Conservation (phyloP, 2,329 filamentous ascomycete genomes). For the Alternaria arborescens region DNA sequence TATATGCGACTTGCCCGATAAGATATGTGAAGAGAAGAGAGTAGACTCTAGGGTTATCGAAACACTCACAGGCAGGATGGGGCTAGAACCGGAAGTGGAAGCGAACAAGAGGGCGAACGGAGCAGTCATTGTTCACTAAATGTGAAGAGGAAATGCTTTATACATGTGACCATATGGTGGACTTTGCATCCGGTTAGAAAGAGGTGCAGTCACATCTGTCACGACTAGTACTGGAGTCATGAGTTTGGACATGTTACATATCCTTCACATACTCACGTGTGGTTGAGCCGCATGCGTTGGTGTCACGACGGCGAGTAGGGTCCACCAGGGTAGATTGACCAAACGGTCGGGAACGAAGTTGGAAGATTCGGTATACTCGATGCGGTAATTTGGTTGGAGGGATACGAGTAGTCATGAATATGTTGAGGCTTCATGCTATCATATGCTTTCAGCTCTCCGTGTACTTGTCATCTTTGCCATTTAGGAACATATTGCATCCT, state of each 20-base stretch:
- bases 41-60: background rate
- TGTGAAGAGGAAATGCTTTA: constrained; percentile 8
- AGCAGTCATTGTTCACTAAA: background rate
- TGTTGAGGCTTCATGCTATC: too few relatives aligned
- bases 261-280: background rate
- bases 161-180: background rate
- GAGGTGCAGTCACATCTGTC: constrained; percentile 10
- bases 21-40: constrained; percentile 8
- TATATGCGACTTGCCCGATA: background rate
- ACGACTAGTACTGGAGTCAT: constrained; percentile 12
- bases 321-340: background rate
- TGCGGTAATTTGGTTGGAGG: background rate
- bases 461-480: too few relatives aligned
- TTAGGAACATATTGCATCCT: too few relatives aligned
- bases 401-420: background rate
- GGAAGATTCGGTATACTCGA: background rate
- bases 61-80: background rate
- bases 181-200: background rate
- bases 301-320: background rate
- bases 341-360: background rate
- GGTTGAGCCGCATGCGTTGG: background rate
- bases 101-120: background rate
- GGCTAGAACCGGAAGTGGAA: background rate
- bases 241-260: background rate
- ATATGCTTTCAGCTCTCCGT: too few relatives aligned